These are phyloP conservation scores for Oidiodendron maius DNA, from an alignment of 495 filamentous ascomycete species.

Conservation along the genomic window DNA sequence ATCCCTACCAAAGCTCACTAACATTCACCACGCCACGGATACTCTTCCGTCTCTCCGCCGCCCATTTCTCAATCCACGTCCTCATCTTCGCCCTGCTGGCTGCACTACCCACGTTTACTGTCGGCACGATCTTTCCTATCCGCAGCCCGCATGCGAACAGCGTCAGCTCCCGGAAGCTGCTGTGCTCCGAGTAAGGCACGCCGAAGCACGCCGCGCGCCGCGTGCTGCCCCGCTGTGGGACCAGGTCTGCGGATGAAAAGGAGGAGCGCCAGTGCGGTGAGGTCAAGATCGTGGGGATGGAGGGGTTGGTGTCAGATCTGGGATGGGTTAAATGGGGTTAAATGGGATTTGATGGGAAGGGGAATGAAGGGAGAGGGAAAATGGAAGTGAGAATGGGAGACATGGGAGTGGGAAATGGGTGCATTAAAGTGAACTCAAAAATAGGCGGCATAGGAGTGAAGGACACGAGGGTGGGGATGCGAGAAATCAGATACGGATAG, in stretches of 20 bases:
- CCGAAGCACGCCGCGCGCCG: slow-evolving; percentile 74
- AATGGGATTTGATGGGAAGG: background rate
- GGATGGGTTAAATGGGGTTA: no score
- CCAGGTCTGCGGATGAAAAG: slow-evolving; percentile 60
- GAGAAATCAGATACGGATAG: no score
- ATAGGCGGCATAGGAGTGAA: background rate
- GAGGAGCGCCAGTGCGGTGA: slow-evolving; percentile 64
- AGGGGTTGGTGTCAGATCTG: slow-evolving; percentile 55
- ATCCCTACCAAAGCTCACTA: slow-evolving; percentile 20
- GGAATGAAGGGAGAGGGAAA: background rate
- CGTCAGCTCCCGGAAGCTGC: slow-evolving; percentile 85
- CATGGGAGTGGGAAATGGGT: no score
- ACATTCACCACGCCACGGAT: slow-evolving; percentile 67
- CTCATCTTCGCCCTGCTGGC: slow-evolving; percentile 72
- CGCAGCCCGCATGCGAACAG: slow-evolving; percentile 85
- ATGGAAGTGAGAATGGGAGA: no score
- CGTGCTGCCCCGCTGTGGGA: slow-evolving; percentile 73
- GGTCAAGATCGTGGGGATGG: slow-evolving; percentile 64
- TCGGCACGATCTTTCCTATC: slow-evolving; percentile 86
- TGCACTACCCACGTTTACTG: slow-evolving; percentile 78
- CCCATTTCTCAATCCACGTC: slow-evolving; percentile 84
- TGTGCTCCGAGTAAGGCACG: slow-evolving; percentile 94
- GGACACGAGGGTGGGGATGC: background rate
- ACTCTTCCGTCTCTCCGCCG: slow-evolving; percentile 73
- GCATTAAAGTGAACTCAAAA: background rate